phyloP scores from a whole-genome alignment of 1,284 basidiomycete genomes.

The Lentinula novae-zelandiae region DNA sequence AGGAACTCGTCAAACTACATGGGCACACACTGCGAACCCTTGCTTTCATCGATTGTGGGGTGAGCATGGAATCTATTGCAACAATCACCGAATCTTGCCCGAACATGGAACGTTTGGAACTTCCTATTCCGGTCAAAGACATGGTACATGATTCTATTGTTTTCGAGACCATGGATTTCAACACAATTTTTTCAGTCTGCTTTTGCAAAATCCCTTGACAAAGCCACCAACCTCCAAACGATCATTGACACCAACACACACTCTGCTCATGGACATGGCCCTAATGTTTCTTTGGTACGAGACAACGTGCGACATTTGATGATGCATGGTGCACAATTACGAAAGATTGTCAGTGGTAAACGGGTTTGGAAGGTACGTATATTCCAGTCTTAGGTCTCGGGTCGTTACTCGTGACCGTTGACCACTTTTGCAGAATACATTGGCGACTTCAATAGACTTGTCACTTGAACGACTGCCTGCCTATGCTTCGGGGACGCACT shows the following conservation, averaged over 20 bases:
- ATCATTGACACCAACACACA: conserved; percentile 49
- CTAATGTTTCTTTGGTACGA: conserved; percentile 36
- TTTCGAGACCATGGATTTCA: neutral
- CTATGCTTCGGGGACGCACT: conserved; percentile 18
- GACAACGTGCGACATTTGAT: conserved; percentile 43
- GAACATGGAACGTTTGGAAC: conserved; percentile 45
- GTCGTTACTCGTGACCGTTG: neutral
- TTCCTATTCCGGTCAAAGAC: conserved; percentile 48
- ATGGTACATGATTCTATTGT: conserved; percentile 33
- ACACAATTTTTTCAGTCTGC: conserved; percentile 19
- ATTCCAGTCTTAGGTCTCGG: neutral
- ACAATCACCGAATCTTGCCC: conserved; percentile 40
- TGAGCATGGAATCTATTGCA: conserved; percentile 35
- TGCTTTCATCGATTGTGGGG: conserved; percentile 42
- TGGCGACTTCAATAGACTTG: neutral
- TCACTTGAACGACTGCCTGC: conserved; percentile 13
- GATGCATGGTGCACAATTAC: conserved; percentile 34
- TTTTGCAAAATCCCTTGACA: conserved; percentile 32
- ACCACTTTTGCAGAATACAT: conserved; percentile 4
- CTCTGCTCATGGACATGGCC: conserved; percentile 41
- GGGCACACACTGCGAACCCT: conserved; percentile 40
- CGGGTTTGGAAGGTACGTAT: conserved; percentile 55
- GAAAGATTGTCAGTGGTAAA: conserved; percentile 47
- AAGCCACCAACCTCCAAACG: conserved; percentile 38
- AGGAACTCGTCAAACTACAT: conserved; percentile 41